Evolutionary conservation across 164 flowering plant species (phyloP).

Genomic region (Warburgia ugandensis): DNA sequence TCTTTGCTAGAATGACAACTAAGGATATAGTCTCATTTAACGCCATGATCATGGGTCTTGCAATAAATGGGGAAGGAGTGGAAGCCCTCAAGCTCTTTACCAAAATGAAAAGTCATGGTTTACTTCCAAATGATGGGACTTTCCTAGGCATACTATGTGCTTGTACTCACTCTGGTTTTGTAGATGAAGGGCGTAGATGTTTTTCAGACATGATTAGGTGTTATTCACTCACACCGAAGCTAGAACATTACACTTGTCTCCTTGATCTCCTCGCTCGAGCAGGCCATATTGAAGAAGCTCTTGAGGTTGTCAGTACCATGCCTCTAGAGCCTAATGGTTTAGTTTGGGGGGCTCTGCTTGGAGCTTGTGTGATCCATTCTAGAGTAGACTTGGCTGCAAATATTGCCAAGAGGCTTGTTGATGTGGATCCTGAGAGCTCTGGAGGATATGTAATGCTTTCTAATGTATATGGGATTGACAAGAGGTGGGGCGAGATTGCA

Average conservation of each 20-base stretch:
- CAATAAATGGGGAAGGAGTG: slow-evolving; percentile 43
- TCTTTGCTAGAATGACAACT: slow-evolving; percentile 28
- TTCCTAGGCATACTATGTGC: slow-evolving; percentile 47
- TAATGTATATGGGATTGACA: slow-evolving; percentile 42
- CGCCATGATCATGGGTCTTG: slow-evolving; percentile 71
- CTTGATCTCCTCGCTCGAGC: slow-evolving; percentile 55
- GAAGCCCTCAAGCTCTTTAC: slow-evolving; percentile 45
- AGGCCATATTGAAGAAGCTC: slow-evolving; percentile 56
- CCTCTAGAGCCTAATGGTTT: slow-evolving; percentile 45
- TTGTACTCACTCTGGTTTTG: slow-evolving; percentile 57
- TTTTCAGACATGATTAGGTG: slow-evolving; percentile 33
- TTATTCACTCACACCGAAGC: slow-evolving; percentile 23
- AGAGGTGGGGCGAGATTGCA: slow-evolving; percentile 39
- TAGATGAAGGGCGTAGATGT: slow-evolving; percentile 29
- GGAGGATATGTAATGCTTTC: slow-evolving; percentile 62
- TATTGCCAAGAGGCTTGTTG: slow-evolving; percentile 37
- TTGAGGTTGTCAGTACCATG: slow-evolving; percentile 41
- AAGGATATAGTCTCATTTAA: slow-evolving; percentile 54
- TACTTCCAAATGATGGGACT: slow-evolving; percentile 44
- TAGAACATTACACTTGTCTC: slow-evolving; percentile 63
- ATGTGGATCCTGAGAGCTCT: slow-evolving; percentile 42
- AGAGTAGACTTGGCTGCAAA: slow-evolving; percentile 31
- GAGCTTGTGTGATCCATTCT: slow-evolving; percentile 49
- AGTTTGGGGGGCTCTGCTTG: slow-evolving; percentile 67
- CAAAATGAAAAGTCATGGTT: slow-evolving; percentile 30